Evolutionary conservation across 257 asterid species (phyloP).

Genomic region (Sherardia arvensis): DNA sequence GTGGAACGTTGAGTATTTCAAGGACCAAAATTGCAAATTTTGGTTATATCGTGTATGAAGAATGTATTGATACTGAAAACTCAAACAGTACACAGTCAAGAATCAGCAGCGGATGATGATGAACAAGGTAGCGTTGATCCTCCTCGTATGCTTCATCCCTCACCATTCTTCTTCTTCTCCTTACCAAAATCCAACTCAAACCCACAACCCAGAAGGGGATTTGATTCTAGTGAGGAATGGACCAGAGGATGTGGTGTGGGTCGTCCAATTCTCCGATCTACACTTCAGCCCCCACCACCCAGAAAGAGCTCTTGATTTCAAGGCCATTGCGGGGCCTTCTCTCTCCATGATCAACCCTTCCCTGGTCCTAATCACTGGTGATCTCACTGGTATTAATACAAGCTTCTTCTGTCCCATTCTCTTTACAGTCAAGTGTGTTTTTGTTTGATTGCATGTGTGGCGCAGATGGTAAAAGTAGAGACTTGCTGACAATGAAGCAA

Average conservation of each 20-base stretch:
- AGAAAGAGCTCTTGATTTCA: constrained; percentile 63
- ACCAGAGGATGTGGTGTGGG: constrained; percentile 85
- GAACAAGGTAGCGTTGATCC: constrained; percentile 23
- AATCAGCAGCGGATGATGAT: not conserved
- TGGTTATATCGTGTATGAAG: no score
- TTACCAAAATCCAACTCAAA: constrained; percentile 1
- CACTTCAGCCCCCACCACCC: constrained; percentile 95
- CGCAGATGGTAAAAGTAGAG: constrained; percentile 95
- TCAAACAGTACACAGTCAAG: not conserved
- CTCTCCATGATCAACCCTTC: constrained; percentile 82
- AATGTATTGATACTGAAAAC: no score
- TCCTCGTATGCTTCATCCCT: constrained; percentile 22
- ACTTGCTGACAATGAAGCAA: constrained; percentile 67
- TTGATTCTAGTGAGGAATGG: constrained; percentile 35
- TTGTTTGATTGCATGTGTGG: not conserved
- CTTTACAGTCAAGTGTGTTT: not conserved
- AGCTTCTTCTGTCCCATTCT: not conserved
- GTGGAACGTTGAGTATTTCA: no score
- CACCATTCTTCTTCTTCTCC: constrained; percentile 6
- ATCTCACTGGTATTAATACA: constrained; percentile 97
- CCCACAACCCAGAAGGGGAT: constrained; percentile 22
- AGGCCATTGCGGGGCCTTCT: constrained; percentile 47
- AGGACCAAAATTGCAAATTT: no score
- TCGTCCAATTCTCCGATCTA: constrained; percentile 96
- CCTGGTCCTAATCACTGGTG: constrained; percentile 91